phyloP scores from a whole-genome alignment of 352 stramenopile species.

The Hyaloperonospora brassicae region DNA sequence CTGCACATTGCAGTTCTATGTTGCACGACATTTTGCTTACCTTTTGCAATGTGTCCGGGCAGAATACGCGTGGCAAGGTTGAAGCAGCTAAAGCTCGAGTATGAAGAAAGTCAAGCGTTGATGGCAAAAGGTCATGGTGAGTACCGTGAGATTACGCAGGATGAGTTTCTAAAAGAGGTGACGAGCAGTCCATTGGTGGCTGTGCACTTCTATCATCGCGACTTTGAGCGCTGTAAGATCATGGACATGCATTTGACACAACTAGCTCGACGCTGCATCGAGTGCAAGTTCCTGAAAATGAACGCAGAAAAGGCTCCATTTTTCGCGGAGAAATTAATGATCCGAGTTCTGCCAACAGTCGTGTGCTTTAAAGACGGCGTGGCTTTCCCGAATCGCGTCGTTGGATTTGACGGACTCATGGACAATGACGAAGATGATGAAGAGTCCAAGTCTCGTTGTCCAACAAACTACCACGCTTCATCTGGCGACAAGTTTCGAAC shows the following conservation, averaged over 20 bases:
- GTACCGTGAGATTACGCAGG: constrained; percentile 89
- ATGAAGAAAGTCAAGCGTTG: constrained; percentile 49
- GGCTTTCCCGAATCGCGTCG: constrained; percentile 81
- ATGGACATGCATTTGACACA: constrained; percentile 89
- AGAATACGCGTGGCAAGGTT: constrained; percentile 79
- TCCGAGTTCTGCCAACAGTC: constrained; percentile 91
- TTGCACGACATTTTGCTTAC: neutral
- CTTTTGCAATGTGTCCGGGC: neutral
- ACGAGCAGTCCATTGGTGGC: constrained; percentile 77
- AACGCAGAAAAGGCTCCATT: constrained; percentile 93
- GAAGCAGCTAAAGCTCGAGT: constrained; percentile 56
- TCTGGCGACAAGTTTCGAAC: constrained; percentile 57
- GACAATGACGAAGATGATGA: constrained; percentile 62
- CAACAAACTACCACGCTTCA: constrained; percentile 32
- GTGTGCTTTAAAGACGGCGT: constrained; percentile 90
- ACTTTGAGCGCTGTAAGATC: constrained; percentile 97
- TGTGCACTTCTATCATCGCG: constrained; percentile 94
- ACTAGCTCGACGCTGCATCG: constrained; percentile 59
- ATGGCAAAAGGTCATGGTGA: constrained; percentile 71
- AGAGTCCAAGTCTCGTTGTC: constrained; percentile 29
- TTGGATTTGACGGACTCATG: constrained; percentile 91
- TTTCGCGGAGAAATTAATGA: constrained; percentile 89
- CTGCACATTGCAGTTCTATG: neutral
- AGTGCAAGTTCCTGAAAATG: constrained; percentile 93
- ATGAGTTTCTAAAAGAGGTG: constrained; percentile 94